phyloP scores from a whole-genome alignment of 345 rosid genomes.

The Acer campestre region DNA sequence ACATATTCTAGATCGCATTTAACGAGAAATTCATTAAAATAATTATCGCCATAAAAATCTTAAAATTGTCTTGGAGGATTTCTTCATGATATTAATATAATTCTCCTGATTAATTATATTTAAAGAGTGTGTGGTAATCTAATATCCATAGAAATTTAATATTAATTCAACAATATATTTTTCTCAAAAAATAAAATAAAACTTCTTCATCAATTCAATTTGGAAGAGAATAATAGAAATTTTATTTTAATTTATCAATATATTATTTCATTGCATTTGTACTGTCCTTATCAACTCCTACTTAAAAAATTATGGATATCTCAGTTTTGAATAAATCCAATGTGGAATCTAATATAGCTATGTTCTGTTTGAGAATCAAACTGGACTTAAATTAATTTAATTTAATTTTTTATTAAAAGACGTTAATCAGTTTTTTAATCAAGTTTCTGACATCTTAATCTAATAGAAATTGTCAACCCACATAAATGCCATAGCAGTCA shows the following conservation, averaged over 20 bases:
- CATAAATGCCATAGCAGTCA: neutral
- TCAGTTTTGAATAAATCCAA: neutral
- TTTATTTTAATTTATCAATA: too few relatives aligned
- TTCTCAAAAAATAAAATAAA: too few relatives aligned
- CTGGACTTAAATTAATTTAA: neutral
- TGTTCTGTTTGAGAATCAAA: neutral
- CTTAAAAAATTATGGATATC: neutral
- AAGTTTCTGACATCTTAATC: neutral
- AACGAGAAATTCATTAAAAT: neutral
- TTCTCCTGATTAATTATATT: too few relatives aligned
- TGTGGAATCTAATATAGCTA: neutral
- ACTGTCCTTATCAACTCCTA: neutral
- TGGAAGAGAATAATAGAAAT: too few relatives aligned
- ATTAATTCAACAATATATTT: too few relatives aligned
- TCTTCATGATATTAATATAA: neutral
- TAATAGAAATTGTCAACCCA: neutral
- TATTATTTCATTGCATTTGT: neutral
- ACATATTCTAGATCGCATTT: neutral
- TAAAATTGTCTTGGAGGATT: neutral
- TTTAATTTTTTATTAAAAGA: neutral
- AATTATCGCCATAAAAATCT: neutral
- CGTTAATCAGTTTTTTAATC: neutral
- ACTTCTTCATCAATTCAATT: too few relatives aligned
- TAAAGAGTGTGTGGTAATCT: too few relatives aligned
- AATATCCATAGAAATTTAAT: too few relatives aligned